Evolutionary conservation across 176 grass and related monocot genomes (phyloP).

Genomic region (Oryza glaberrima): DNA sequence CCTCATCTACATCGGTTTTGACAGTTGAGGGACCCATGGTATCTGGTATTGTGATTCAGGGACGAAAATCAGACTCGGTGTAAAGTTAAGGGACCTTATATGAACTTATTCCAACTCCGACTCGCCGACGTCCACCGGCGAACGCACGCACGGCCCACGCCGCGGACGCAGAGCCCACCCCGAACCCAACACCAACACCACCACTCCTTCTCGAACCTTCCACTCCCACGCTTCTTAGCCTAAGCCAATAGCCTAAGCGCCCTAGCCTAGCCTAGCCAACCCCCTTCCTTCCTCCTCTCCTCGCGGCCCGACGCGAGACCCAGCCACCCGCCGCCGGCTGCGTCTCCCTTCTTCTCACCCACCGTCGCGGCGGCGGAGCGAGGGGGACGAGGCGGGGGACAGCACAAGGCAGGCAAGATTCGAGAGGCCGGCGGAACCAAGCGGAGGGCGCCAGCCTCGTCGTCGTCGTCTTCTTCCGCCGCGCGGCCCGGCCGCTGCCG

Average conservation of each 20-base stretch:
- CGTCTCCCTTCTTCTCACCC: not conserved
- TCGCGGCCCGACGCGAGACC: not conserved
- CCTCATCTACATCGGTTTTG: no score
- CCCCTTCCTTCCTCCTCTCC: no score
- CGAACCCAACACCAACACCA: not conserved
- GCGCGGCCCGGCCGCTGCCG: constrained; percentile 25
- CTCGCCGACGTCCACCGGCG: not conserved
- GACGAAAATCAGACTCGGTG: no score
- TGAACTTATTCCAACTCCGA: no score
- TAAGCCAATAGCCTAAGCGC: not conserved
- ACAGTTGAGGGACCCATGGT: no score
- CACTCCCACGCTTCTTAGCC: not conserved
- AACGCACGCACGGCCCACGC: not conserved
- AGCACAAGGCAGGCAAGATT: constrained; percentile 42
- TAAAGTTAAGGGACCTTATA: no score
- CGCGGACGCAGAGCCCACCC: not conserved
- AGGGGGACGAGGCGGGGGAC: not conserved
- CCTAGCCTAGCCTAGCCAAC: not conserved
- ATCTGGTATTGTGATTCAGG: no score
- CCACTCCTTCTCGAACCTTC: constrained; percentile 54
- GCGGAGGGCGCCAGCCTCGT: constrained; percentile 28
- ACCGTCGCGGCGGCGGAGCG: not conserved
- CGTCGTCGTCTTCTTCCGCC: constrained; percentile 12
- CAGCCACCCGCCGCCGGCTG: not conserved
- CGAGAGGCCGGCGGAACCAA: constrained; percentile 53